A percentile compares a stretch with the other conserved stretches of the same genome.
These are phyloP conservation scores for Roridomyces roridus DNA, from an alignment of 768 basidiomycete genomes.

Conservation along the genomic window DNA sequence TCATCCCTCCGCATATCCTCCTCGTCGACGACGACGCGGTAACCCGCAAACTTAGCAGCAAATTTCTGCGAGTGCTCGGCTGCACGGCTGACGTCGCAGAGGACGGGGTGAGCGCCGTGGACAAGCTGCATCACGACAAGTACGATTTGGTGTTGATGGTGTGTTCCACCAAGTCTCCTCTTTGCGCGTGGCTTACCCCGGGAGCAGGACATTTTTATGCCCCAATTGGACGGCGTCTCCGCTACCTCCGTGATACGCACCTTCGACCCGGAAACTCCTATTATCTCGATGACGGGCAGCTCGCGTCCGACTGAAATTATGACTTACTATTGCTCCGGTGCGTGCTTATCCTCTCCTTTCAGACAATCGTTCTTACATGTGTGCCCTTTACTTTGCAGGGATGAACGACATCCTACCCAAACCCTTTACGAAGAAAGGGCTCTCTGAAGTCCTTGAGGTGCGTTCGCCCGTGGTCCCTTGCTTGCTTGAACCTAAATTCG, in stretches of 20 bases:
- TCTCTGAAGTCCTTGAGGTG: slow-evolving; percentile 92
- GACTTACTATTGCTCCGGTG: slow-evolving; percentile 84
- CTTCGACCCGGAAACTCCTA: slow-evolving; percentile 94
- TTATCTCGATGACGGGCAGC: slow-evolving; percentile 98
- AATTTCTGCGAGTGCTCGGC: slow-evolving; percentile 95
- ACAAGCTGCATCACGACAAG: slow-evolving; percentile 95
- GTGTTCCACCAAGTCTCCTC: slow-evolving; percentile 32
- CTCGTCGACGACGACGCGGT: slow-evolving; percentile 97
- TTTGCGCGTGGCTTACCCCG: slow-evolving; percentile 2
- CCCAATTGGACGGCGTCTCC: slow-evolving; percentile 84
- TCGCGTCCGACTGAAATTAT: slow-evolving; percentile 92
- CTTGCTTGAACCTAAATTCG: no score
- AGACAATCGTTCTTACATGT: background rate
- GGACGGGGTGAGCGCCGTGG: slow-evolving; percentile 90
- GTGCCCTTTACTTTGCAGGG: slow-evolving; percentile 35
- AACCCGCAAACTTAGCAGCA: slow-evolving; percentile 84
- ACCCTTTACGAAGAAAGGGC: slow-evolving; percentile 93
- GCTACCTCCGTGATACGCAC: slow-evolving; percentile 94
- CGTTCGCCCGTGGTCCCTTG: slow-evolving; percentile 12
- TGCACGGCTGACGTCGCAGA: slow-evolving; percentile 94
- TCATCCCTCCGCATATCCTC: slow-evolving; percentile 87
- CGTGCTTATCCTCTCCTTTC: background rate
- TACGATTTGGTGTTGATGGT: slow-evolving; percentile 98
- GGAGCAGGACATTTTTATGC: slow-evolving; percentile 92
- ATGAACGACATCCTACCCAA: slow-evolving; percentile 99